These are phyloP conservation scores for Macroventuria anomochaeta DNA, from an alignment of 2,329 filamentous ascomycete species.

Conservation along the genomic window DNA sequence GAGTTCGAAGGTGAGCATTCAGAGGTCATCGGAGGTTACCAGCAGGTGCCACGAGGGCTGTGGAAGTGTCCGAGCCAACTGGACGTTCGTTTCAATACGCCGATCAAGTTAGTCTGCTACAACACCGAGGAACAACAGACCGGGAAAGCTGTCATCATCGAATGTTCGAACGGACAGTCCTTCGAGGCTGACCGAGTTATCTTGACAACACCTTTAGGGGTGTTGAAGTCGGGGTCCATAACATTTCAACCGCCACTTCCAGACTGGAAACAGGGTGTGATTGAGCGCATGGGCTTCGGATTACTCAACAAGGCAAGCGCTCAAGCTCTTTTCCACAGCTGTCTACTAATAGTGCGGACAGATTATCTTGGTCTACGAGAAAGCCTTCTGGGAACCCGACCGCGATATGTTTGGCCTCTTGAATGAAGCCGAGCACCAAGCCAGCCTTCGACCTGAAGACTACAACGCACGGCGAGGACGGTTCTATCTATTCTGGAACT, in stretches of 20 bases:
- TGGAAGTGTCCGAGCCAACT: constrained; percentile 78
- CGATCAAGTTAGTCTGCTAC: constrained; percentile 77
- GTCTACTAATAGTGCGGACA: constrained; percentile 31
- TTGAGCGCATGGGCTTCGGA: constrained; percentile 87
- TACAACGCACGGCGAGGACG: constrained; percentile 82
- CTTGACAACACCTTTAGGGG: constrained; percentile 86
- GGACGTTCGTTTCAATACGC: constrained; percentile 75
- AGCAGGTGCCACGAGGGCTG: constrained; percentile 87
- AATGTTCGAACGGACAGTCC: constrained; percentile 77
- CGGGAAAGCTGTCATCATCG: constrained; percentile 46
- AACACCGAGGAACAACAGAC: constrained; percentile 20
- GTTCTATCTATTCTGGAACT: constrained; percentile 98
- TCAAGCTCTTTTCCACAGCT: background rate
- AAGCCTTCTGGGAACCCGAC: constrained; percentile 87
- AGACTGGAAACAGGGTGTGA: constrained; percentile 80
- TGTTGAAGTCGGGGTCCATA: constrained; percentile 82
- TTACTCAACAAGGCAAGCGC: constrained; percentile 80
- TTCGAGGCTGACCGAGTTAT: constrained; percentile 91
- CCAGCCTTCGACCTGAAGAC: constrained; percentile 78
- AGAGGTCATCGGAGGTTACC: constrained; percentile 92
- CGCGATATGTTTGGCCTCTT: constrained; percentile 94
- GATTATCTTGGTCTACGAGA: constrained; percentile 84
- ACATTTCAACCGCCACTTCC: constrained; percentile 92
- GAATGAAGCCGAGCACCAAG: constrained; percentile 71
- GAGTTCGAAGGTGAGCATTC: constrained; percentile 96